Percentiles rank a stretch among this genome's conserved stretches.
Conservation (phyloP, 306 rosid genomes). For the Ammopiptanthus mongolicus region DNA sequence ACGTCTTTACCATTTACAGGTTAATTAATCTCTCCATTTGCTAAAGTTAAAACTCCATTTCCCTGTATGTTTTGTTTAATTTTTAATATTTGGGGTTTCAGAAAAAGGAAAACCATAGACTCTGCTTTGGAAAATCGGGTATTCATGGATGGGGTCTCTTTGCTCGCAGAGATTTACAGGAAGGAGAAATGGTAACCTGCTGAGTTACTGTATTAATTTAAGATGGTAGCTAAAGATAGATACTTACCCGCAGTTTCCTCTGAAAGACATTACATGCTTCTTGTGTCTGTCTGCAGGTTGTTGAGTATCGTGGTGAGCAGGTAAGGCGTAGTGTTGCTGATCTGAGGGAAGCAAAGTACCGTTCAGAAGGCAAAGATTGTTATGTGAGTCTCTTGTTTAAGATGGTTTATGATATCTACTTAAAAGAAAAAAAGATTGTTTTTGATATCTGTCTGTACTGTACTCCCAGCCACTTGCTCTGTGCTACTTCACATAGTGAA, state of each 20-base stretch:
- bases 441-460: not conserved
- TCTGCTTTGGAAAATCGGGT: constrained; percentile 86
- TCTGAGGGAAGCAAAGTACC: constrained; percentile 73
- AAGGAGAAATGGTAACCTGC: constrained; percentile 83
- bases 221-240: constrained; percentile 5
- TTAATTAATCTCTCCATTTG: constrained; percentile 22
- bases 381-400: constrained; percentile 55
- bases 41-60: constrained; percentile 1
- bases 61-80: not conserved
- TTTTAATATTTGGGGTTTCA: constrained; percentile 32
- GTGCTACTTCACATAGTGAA: not conserved
- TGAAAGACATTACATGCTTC: not conserved
- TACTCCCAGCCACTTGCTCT: constrained; percentile 2
- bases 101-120: constrained; percentile 66
- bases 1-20: constrained; percentile 71
- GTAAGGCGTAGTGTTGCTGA: constrained; percentile 77
- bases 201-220: constrained; percentile 12
- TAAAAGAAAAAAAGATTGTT: not conserved
- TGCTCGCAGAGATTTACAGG: constrained; percentile 81
- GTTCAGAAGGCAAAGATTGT: constrained; percentile 80
- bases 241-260: not conserved
- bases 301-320: constrained; percentile 93
- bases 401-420: too few species aligned
- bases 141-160: constrained; percentile 99
- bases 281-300: constrained; percentile 49